These are phyloP conservation scores for Fistulinella cinereoalba DNA, from an alignment of 1,284 basidiomycete genomes.

Conservation along the genomic window DNA sequence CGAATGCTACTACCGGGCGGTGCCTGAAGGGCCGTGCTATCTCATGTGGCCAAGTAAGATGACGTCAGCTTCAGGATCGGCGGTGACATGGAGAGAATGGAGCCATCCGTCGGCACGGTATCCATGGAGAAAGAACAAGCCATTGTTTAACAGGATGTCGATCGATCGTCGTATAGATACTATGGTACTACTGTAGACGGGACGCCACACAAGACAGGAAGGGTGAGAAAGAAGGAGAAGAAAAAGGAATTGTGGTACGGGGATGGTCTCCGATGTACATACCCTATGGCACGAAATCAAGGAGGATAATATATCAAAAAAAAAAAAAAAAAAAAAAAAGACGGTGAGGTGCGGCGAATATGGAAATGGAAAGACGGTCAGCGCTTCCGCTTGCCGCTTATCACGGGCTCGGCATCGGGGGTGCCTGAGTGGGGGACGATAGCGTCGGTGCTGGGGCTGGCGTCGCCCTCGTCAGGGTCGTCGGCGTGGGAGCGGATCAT, in stretches of 20 bases:
- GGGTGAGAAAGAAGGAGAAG: not conserved
- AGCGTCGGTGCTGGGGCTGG: not conserved
- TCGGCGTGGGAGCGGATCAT: slow-evolving; percentile 30
- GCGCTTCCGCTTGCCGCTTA: slow-evolving; percentile 46
- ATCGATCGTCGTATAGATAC: no score
- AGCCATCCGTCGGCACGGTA: no score
- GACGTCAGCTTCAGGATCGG: no score
- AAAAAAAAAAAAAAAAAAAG: not conserved
- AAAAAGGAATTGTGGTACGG: not conserved
- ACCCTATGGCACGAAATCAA: slow-evolving; percentile 12
- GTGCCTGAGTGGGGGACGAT: slow-evolving; percentile 2
- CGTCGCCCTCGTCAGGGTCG: slow-evolving; percentile 9
- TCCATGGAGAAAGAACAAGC: no score
- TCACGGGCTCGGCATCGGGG: slow-evolving; percentile 19
- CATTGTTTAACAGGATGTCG: no score
- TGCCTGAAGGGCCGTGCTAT: no score
- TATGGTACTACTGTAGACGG: no score
- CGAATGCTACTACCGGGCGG: no score
- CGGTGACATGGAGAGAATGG: no score
- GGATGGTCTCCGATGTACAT: slow-evolving; percentile 5
- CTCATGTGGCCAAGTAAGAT: no score
- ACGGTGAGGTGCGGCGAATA: no score
- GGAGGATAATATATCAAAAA: not conserved
- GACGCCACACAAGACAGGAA: slow-evolving; percentile 1
- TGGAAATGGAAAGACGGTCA: slow-evolving; percentile 18